phyloP scores from a whole-genome alignment of 129 eudicot genomes.

The Rutidosis leptorrhynchoides region DNA sequence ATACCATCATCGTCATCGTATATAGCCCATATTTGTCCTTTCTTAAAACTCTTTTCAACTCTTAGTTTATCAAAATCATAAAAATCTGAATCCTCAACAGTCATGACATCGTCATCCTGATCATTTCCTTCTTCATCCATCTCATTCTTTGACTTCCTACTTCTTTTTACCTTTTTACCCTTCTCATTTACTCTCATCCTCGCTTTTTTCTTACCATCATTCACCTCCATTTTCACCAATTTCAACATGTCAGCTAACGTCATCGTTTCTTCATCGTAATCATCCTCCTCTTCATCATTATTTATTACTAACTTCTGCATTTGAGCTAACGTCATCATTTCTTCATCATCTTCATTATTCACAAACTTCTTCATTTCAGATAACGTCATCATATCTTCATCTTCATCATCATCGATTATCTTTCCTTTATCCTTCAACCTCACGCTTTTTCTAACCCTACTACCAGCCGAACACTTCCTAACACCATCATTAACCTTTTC shows the following conservation, averaged over 20 bases:
- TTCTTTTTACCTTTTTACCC: constrained; percentile 18
- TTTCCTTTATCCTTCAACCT: constrained; percentile 34
- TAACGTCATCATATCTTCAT: constrained; percentile 57
- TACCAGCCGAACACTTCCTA: constrained; percentile 17
- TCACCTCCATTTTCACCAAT: constrained; percentile 38
- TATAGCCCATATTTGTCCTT: constrained; percentile 89
- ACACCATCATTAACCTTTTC: constrained; percentile 23
- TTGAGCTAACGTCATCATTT: constrained; percentile 61
- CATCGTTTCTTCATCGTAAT: constrained; percentile 44
- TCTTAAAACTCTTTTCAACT: constrained; percentile 66
- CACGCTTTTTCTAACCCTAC: constrained; percentile 18
- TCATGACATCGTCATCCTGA: constrained; percentile 47
- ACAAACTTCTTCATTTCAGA: constrained; percentile 62
- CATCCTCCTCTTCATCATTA: neutral
- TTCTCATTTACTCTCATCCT: constrained; percentile 32
- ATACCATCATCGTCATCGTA: constrained; percentile 85
- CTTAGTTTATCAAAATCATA: constrained; percentile 83
- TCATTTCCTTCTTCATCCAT: constrained; percentile 14
- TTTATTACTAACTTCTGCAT: constrained; percentile 36
- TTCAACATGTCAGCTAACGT: constrained; percentile 70
- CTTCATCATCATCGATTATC: constrained; percentile 12
- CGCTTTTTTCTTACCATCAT: constrained; percentile 33
- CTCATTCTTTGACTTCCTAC: constrained; percentile 17
- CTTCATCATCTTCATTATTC: constrained; percentile 35
- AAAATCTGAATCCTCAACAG: constrained; percentile 78